Percentiles rank a stretch among this genome's conserved stretches.
Conservation (phyloP, 2,329 filamentous ascomycete species). For the Endothia cerciana region DNA sequence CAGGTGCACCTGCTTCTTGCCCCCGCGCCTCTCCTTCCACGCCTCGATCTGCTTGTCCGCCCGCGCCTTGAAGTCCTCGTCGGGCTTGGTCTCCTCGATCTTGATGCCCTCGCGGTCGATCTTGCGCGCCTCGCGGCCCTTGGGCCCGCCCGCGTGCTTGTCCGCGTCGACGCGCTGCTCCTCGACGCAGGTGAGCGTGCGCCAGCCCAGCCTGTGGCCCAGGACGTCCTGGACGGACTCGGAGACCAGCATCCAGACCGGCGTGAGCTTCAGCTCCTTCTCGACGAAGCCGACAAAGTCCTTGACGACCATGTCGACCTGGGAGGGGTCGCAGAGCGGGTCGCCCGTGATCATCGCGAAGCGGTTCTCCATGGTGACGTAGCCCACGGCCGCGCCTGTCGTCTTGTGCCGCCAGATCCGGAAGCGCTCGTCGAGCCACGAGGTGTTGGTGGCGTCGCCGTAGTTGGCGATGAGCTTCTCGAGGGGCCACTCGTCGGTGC, state of each 20-base stretch:
- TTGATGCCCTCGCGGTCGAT: slow-evolving; percentile 84
- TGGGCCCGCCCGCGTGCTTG: slow-evolving; percentile 64
- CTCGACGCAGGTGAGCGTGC: slow-evolving; percentile 83
- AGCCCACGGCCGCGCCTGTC: slow-evolving; percentile 84
- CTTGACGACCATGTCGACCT: slow-evolving; percentile 74
- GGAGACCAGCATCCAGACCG: slow-evolving; percentile 89
- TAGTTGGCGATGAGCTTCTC: slow-evolving; percentile 94
- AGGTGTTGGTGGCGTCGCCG: slow-evolving; percentile 90
- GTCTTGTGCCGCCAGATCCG: slow-evolving; percentile 80
- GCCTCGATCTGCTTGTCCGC: slow-evolving; percentile 75
- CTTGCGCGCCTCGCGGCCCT: slow-evolving; percentile 62
- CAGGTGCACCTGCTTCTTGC: slow-evolving; percentile 77
- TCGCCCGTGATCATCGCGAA: slow-evolving; percentile 87
- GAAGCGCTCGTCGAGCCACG: slow-evolving; percentile 89
- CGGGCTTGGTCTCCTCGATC: slow-evolving; percentile 72
- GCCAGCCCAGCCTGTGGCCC: slow-evolving; percentile 80
- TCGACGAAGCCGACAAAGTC: slow-evolving; percentile 77
- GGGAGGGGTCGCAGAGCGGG: slow-evolving; percentile 78
- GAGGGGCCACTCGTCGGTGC: slow-evolving; percentile 50
- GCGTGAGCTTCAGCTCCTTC: slow-evolving; percentile 70
- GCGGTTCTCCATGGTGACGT: slow-evolving; percentile 71
- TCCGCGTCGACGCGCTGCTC: slow-evolving; percentile 86
- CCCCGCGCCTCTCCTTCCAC: slow-evolving; percentile 81
- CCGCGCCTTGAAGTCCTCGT: slow-evolving; percentile 63
- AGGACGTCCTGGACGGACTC: slow-evolving; percentile 78